These are phyloP conservation scores for Lotmaria passim DNA, from an alignment of 208 protist genomes.

Conservation along the genomic window DNA sequence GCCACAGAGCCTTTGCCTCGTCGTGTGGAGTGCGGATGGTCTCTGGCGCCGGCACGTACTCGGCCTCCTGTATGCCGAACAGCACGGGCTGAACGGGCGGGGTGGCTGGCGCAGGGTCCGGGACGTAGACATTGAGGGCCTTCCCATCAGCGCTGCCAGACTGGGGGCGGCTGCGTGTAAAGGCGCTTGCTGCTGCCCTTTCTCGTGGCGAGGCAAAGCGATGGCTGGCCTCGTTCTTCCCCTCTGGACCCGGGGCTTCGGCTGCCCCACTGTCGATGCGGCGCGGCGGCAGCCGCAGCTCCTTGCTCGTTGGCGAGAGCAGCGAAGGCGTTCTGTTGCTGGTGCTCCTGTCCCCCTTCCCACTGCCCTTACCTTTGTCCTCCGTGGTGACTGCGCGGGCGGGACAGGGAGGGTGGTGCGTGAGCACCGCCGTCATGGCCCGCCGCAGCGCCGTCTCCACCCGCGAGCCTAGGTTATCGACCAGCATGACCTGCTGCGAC, in stretches of 20 bases:
- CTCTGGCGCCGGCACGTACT: slow-evolving; percentile 39
- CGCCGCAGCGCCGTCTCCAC: slow-evolving; percentile 48
- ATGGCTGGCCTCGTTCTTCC: neutral
- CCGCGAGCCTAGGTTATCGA: slow-evolving; percentile 42
- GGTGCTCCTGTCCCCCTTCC: neutral
- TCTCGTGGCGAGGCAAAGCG: slow-evolving; percentile 2
- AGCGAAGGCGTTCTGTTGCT: neutral
- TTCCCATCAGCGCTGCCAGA: neutral
- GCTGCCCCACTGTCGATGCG: neutral
- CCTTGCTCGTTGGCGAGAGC: neutral
- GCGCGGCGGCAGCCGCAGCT: neutral
- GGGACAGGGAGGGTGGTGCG: slow-evolving; percentile 7
- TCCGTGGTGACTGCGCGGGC: neutral
- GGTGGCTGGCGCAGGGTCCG: slow-evolving; percentile 5
- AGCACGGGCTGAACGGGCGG: slow-evolving; percentile 20
- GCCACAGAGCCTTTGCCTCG: slow-evolving; percentile 25
- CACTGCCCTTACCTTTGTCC: neutral
- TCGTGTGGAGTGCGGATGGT: slow-evolving; percentile 21
- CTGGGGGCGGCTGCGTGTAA: neutral
- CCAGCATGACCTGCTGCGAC: slow-evolving; percentile 62
- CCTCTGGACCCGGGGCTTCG: too few relatives aligned
- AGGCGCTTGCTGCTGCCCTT: neutral
- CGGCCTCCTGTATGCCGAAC: slow-evolving; percentile 32
- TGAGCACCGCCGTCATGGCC: slow-evolving; percentile 31
- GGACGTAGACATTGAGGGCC: slow-evolving; percentile 8